phyloP scores from a whole-genome alignment of 257 asterid genomes.

The Handroanthus guayacan region DNA sequence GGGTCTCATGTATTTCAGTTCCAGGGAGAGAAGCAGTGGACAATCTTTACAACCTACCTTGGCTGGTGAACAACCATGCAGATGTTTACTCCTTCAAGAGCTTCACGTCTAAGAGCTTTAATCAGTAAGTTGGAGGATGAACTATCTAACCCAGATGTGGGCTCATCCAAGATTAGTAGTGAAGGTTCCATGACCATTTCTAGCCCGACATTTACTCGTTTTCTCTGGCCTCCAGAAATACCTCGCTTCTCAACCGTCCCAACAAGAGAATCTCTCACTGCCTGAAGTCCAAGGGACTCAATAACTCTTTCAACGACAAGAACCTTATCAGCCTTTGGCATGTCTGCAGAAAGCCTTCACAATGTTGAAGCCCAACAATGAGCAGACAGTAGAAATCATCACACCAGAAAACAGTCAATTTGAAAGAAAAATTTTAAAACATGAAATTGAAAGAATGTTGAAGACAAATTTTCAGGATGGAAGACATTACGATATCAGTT shows the following conservation, averaged over 20 bases:
- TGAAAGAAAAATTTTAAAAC: conserved; percentile 29
- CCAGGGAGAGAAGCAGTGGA: conserved; percentile 22
- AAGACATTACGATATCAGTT: too few species aligned
- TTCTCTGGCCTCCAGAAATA: conserved; percentile 96
- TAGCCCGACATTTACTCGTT: conserved; percentile 93
- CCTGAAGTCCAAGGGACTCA: conserved; percentile 92
- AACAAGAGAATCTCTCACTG: conserved; percentile 86
- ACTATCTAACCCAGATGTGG: conserved; percentile 96
- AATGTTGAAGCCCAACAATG: conserved; percentile 42
- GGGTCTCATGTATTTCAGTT: conserved; percentile 11
- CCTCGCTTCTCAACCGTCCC: conserved; percentile 95
- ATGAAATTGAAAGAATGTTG: conserved; percentile 7
- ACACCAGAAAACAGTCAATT: conserved; percentile 25
- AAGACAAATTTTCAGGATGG: neutral
- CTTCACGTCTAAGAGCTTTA: conserved; percentile 93
- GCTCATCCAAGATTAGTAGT: conserved; percentile 89
- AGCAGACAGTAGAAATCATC: conserved; percentile 42
- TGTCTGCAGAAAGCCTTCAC: conserved; percentile 76
- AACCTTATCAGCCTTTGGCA: conserved; percentile 92
- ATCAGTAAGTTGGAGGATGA: conserved; percentile 92
- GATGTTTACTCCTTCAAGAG: conserved; percentile 94
- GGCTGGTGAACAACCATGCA: conserved; percentile 99
- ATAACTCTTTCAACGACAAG: conserved; percentile 95
- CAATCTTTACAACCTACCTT: conserved; percentile 55
- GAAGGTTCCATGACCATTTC: conserved; percentile 99